Percentiles rank a stretch among this genome's conserved stretches.
Evolutionary conservation across 2,329 filamentous ascomycete genomes (phyloP).

Genomic region (Fusarium sp.): DNA sequence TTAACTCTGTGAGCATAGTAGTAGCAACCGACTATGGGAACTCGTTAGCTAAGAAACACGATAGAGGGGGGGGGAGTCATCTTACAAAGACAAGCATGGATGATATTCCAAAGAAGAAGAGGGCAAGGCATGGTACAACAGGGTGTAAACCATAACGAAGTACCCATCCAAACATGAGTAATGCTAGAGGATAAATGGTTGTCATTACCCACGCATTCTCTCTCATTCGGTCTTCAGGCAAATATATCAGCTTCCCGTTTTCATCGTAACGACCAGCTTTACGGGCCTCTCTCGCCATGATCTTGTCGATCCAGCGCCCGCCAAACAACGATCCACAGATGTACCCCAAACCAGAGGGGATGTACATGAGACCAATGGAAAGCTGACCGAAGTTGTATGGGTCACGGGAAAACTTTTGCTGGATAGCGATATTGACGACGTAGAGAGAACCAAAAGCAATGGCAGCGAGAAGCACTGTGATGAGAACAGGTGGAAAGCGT

Average conservation of each 20-base stretch:
- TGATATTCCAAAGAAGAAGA: slow-evolving; percentile 80
- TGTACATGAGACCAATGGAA: slow-evolving; percentile 80
- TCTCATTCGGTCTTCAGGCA: slow-evolving; percentile 84
- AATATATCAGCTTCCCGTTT: slow-evolving; percentile 73
- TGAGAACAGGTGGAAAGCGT: slow-evolving; percentile 76
- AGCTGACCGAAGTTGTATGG: slow-evolving; percentile 78
- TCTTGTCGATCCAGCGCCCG: slow-evolving; percentile 81
- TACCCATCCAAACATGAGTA: slow-evolving; percentile 85
- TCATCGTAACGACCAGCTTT: slow-evolving; percentile 76
- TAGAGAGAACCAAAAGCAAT: slow-evolving; percentile 83
- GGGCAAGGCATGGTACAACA: slow-evolving; percentile 72
- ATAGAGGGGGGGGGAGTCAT: background rate
- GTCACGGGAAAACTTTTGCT: slow-evolving; percentile 72
- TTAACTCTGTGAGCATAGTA: slow-evolving; percentile 88
- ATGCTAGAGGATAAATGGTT: slow-evolving; percentile 74
- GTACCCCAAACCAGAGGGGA: slow-evolving; percentile 82
- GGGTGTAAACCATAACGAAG: slow-evolving; percentile 73
- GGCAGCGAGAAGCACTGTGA: slow-evolving; percentile 80
- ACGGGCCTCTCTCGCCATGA: slow-evolving; percentile 83
- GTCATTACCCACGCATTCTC: slow-evolving; percentile 85
- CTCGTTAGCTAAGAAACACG: slow-evolving; percentile 14
- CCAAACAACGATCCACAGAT: slow-evolving; percentile 75
- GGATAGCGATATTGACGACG: slow-evolving; percentile 81
- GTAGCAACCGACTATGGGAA: slow-evolving; percentile 67
- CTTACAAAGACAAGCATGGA: slow-evolving; percentile 83